These are phyloP conservation scores for Cystobasidium pallidum DNA, from an alignment of 1,284 basidiomycete species.

Conservation along the genomic window DNA sequence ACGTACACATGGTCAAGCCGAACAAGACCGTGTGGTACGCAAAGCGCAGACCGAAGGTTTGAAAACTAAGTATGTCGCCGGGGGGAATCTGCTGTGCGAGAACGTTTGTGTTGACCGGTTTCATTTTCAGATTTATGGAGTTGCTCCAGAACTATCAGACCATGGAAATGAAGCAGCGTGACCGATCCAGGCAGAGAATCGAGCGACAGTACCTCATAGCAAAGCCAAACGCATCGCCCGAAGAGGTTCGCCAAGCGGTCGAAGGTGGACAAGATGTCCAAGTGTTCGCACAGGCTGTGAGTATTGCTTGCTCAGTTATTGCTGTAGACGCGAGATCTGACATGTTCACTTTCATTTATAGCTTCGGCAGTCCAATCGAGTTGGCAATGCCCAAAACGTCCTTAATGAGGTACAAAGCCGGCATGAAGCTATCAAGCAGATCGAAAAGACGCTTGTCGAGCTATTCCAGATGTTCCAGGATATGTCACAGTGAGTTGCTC, in stretches of 20 bases:
- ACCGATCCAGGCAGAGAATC: constrained; percentile 88
- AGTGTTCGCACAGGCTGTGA: constrained; percentile 84
- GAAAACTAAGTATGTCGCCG: constrained; percentile 40
- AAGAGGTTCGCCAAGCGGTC: constrained; percentile 76
- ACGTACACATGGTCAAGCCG: constrained; percentile 46
- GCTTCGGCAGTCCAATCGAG: constrained; percentile 80
- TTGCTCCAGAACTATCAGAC: constrained; percentile 68
- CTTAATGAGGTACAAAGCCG: constrained; percentile 89
- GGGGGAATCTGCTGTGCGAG: neutral
- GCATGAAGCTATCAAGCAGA: constrained; percentile 82
- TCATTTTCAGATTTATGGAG: constrained; percentile 57
- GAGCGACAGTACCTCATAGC: constrained; percentile 97
- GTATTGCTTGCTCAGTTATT: constrained; percentile 51
- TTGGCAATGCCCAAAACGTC: constrained; percentile 79
- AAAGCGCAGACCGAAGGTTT: constrained; percentile 55
- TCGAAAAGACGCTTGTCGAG: constrained; percentile 84
- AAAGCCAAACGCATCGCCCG: constrained; percentile 84
- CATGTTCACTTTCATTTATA: constrained; percentile 54
- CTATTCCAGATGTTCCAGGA: constrained; percentile 87
- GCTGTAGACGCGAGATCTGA: neutral
- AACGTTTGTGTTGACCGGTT: constrained; percentile 11
- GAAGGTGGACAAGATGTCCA: constrained; percentile 72
- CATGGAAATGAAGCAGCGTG: constrained; percentile 87
- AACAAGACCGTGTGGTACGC: constrained; percentile 56
- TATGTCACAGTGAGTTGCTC: constrained; percentile 57